Evolutionary conservation across 1,139 yeast genomes (phyloP).

Genomic region (Yamadazyma jaroonii): DNA sequence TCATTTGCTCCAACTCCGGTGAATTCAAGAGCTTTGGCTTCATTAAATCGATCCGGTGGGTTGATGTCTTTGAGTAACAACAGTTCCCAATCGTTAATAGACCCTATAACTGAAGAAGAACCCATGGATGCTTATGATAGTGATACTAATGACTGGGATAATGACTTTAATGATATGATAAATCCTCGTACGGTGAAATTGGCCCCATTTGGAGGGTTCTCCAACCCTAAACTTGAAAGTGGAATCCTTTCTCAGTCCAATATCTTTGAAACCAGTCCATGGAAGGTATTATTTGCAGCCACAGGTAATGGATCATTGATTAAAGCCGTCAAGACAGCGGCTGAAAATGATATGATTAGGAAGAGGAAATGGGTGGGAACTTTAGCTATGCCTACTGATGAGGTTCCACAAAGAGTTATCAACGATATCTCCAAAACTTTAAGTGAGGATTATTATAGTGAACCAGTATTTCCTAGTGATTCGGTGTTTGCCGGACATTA

Average conservation of each 20-base stretch:
- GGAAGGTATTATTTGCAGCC: slow-evolving; percentile 67
- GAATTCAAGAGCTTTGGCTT: slow-evolving; percentile 3
- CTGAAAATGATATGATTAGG: slow-evolving; percentile 43
- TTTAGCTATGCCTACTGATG: slow-evolving; percentile 86
- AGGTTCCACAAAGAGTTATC: slow-evolving; percentile 57
- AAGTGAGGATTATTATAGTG: slow-evolving; percentile 49
- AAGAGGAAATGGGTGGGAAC: slow-evolving; percentile 81
- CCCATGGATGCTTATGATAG: slow-evolving; percentile 17
- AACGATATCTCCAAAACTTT: slow-evolving; percentile 46
- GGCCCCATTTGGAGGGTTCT: slow-evolving; percentile 78
- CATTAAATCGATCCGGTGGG: slow-evolving; percentile 15
- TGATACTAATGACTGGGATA: slow-evolving; percentile 21
- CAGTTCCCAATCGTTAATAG: slow-evolving; percentile 31
- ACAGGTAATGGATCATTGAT: slow-evolving; percentile 87
- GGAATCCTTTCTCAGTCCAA: slow-evolving; percentile 45
- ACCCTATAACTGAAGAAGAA: slow-evolving; percentile 22
- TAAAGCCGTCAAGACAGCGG: slow-evolving; percentile 76
- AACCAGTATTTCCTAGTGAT: slow-evolving; percentile 74
- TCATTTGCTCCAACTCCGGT: not conserved
- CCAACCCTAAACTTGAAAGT: slow-evolving; percentile 50
- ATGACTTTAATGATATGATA: slow-evolving; percentile 27
- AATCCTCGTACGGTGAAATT: slow-evolving; percentile 32
- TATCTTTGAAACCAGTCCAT: slow-evolving; percentile 69
- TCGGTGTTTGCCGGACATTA: slow-evolving; percentile 85
- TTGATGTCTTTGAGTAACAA: slow-evolving; percentile 23